These are phyloP conservation scores for Yamadazyma buinensis DNA, from an alignment of 1,139 yeast genomes.

Conservation along the genomic window DNA sequence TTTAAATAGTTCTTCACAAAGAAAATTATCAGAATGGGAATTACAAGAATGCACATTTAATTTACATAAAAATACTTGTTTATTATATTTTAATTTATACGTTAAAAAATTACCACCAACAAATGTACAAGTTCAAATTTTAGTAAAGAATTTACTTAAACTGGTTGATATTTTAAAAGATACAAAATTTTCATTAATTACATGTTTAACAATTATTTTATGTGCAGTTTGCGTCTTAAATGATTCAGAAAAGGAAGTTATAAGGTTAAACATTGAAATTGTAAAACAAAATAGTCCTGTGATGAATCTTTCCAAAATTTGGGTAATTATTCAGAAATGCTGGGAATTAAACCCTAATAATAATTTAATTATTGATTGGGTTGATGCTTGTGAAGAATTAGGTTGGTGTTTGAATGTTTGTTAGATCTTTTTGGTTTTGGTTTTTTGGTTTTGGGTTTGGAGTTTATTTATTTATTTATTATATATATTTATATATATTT, in stretches of 20 bases:
- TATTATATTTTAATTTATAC: constrained; percentile 9
- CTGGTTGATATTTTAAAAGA: constrained; percentile 5
- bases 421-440: too few species aligned
- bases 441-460: too few species aligned
- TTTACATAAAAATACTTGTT: constrained; percentile 5
- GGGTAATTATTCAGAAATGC: constrained; percentile 20
- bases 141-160: constrained; percentile 5
- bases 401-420: constrained; percentile 25
- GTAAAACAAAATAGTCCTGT: constrained; percentile 19
- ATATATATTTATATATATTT: too few species aligned
- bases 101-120: constrained; percentile 7
- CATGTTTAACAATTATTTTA: constrained; percentile 18
- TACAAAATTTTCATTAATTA: constrained; percentile 9
- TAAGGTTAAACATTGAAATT: constrained; percentile 3
- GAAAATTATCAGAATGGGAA: constrained; percentile 2
- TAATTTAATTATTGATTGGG: constrained; percentile 23
- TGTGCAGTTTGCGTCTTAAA: constrained; percentile 26
- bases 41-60: constrained; percentile 4
- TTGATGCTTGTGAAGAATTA: constrained; percentile 24
- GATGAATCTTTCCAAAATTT: constrained; percentile 18
- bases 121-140: constrained; percentile 5
- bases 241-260: constrained; percentile 13
- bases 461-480: too few species aligned
- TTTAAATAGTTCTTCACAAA: not conserved
- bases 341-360: constrained; percentile 27